Base-by-base conservation (phyloP, 768 basidiomycete species). In the Collybia sp. region DNA sequence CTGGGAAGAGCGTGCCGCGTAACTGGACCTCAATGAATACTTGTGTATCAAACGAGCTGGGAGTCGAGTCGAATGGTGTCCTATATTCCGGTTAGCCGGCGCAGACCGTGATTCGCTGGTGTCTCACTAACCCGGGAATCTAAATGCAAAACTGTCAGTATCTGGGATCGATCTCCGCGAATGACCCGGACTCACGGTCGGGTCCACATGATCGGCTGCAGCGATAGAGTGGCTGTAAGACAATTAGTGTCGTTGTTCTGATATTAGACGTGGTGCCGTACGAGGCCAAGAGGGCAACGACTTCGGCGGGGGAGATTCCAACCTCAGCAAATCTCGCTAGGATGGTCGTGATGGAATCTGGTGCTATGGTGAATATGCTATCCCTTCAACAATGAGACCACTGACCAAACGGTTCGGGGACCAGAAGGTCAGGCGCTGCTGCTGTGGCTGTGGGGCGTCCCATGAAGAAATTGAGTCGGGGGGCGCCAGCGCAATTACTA, bases 401-500 rank as follows among this genome's bases (percentile, higher is more conserved):
- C 25, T 12, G 15, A 59, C 52, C 58, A 43, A 63, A 60, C 9
- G 59, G 58, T 25, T 59, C 60, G 2, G 65, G 64, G 19, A 68
- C 57, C 31, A 66, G 51, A 10, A 36, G 20, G 19, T 59, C 57
- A 2, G 66, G 68, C 2, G 66, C 56, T 1, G 69, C 53, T 2
- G 62, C 62, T 11, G 48, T 63, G 9, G 69, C 60, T 10, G 42
- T 40, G 2, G 69, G 62, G 15, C 70, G 60, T 5, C 75, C 72
- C 25, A 67, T 40, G 46, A 71, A 58, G 61, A 72, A 71, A 12
- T 58, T 45, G 16, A 77, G 58, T 15, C 63, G 65, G 6, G 73
- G 73, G n/a, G 70, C 69, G 52, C 73, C 73, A 2, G 66, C 62
- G 48, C 73, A 75, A 43, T 72, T 73, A 33, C 58, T 54, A 12